phyloP scores from a whole-genome alignment of 495 filamentous ascomycete species.

The Trichoderma asperelloides region DNA sequence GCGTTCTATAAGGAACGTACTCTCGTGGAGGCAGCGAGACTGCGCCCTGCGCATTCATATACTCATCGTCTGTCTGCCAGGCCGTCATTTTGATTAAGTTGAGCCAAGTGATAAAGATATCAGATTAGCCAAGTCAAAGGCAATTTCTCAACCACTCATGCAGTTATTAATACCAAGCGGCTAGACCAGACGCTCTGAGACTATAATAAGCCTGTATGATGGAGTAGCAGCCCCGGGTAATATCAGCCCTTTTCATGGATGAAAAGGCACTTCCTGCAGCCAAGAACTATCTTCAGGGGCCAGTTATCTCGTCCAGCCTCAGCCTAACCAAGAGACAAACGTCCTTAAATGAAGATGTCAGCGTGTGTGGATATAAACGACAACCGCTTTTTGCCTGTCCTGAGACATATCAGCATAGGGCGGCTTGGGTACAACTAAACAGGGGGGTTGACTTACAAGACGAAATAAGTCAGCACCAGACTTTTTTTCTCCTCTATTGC shows the following conservation, averaged over 20 bases:
- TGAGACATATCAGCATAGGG: no score
- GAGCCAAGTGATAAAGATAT: neutral
- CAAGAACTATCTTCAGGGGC: neutral
- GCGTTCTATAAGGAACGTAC: slow-evolving; percentile 56
- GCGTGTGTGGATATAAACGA: neutral
- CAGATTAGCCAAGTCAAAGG: neutral
- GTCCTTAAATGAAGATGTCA: neutral
- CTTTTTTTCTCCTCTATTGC: neutral
- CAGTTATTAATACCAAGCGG: neutral
- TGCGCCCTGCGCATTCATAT: slow-evolving; percentile 34
- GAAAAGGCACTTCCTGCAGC: neutral
- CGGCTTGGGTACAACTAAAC: no score
- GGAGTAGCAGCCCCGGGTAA: neutral
- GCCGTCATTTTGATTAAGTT: slow-evolving; percentile 26
- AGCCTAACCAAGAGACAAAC: neutral
- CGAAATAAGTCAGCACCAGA: neutral
- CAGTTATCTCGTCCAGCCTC: neutral
- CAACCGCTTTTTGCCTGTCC: neutral
- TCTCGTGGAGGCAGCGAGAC: slow-evolving; percentile 56
- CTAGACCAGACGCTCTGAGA: neutral
- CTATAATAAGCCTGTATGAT: neutral
- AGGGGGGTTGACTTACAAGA: neutral
- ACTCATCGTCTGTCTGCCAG: slow-evolving; percentile 49
- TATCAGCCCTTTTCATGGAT: neutral
- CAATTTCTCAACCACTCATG: neutral